Conservation (phyloP, 768 basidiomycete genomes). For the Pisolithus marmoratus region DNA sequence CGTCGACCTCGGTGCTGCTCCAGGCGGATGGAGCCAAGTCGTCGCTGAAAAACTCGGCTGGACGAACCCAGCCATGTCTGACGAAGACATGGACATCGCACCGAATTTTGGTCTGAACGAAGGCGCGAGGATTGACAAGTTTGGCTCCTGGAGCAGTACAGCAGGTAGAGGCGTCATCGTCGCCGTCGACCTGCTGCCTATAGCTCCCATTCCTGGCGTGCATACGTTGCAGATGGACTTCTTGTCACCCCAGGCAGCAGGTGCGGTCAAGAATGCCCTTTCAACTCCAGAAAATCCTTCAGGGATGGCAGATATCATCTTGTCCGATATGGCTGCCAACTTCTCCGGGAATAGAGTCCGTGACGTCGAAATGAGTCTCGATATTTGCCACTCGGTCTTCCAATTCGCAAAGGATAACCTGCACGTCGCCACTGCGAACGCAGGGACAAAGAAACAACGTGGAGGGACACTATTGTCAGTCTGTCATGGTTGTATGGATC, state of each 20-base stretch:
- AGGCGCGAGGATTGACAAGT: not conserved
- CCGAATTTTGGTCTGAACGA: not conserved
- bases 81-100: not conserved
- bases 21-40: conserved; percentile 94
- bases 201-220: conserved; percentile 69
- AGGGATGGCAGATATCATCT: conserved; percentile 66
- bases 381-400: conserved; percentile 71
- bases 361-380: conserved; percentile 65
- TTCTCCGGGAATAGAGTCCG: conserved; percentile 60
- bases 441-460: conserved; percentile 37
- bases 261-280: conserved; percentile 38
- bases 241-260: conserved; percentile 47
- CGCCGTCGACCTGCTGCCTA: conserved; percentile 76
- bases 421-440: conserved; percentile 39
- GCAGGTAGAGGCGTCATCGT: conserved; percentile 42
- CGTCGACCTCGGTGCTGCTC: conserved; percentile 88
- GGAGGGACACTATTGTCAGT: conserved; percentile 47
- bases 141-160: conserved; percentile 21
- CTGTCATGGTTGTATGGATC: not conserved
- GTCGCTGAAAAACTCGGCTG: conserved; percentile 59
- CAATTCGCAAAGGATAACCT: conserved; percentile 57
- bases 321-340: conserved; percentile 91
- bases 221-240: conserved; percentile 75
- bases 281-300: conserved; percentile 23
- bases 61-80: conserved; percentile 13